Evolutionary conservation across 148 eudicot species (phyloP), one percentile per base, ranked within the genome.

Genomic region (Silene conica): DNA sequence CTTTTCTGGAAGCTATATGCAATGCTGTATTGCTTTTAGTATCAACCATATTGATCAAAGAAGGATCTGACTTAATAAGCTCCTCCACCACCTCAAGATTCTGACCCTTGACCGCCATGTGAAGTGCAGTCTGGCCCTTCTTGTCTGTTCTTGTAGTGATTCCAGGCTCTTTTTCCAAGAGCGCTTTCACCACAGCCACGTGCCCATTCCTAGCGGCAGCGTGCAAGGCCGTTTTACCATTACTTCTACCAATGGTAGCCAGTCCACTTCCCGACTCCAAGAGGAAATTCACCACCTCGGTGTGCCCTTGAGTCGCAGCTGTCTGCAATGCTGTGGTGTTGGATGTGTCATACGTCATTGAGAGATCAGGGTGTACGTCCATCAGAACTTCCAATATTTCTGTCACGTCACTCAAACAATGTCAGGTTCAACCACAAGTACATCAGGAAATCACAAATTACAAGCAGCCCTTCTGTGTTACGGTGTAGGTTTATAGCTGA

Each of bases 71-170:
- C 81, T 71, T 81, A 43, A 90, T 89, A 71, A 93, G 84, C 85
- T 85, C 90, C 76, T 83, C 88, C 38, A 90, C 98, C 56, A 93
- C 83, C 76, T 89, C 90, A 52, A 85, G 80, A 74, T 80, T 93
- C 74, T 87, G 98, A 20, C 98, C 93, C 76, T 93, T 93, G 16
- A 78, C 96, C 0, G 96, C 98, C 98, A 93, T 93, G 77, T 90
- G 98, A 85, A 93, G 96, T 31, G 98, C 89, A 9, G 96, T 93
- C 63, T 90, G 98, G 7, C 98, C 96, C 85, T 93, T 93, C 81
- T 89, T 93, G 73, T 93, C 98, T 20, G 77, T 84, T 57, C 96
- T 83, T 8, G 82, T 73, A 10, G 89, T 79, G n/a, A 90, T 77
- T 59, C 79, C 84, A 2, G 90, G 92, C 80, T 89, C 98, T 71